A percentile compares a stretch with the other conserved stretches of the same genome.
phyloP scores from a whole-genome alignment of 2,329 filamentous ascomycete species.

The Verticillium dahliae region DNA sequence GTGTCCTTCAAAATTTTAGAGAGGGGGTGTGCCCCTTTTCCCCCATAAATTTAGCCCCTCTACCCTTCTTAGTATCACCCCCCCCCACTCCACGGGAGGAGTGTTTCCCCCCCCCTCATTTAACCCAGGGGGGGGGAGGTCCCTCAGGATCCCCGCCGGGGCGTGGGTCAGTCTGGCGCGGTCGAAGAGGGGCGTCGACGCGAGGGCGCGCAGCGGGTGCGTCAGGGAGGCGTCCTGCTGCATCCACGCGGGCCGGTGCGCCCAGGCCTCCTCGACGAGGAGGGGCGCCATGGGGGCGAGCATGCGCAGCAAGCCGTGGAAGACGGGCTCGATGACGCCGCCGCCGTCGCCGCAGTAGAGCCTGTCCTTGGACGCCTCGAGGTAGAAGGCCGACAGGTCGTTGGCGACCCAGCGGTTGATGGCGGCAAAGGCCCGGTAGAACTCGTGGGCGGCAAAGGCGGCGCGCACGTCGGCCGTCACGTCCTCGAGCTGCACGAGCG shows the following conservation, averaged over 20 bases:
- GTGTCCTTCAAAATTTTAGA: no score
- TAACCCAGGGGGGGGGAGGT: no score
- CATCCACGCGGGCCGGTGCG: constrained; percentile 63
- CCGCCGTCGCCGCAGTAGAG: constrained; percentile 75
- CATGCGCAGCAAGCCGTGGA: constrained; percentile 68
- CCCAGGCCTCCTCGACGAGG: constrained; percentile 85
- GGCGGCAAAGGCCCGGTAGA: constrained; percentile 66
- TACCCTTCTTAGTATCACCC: no score
- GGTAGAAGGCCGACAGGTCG: constrained; percentile 87
- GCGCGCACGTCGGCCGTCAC: constrained; percentile 58
- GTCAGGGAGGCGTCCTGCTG: constrained; percentile 30
- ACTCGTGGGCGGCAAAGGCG: constrained; percentile 68
- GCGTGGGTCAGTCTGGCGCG: constrained; percentile 28
- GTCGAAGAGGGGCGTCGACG: constrained; percentile 35
- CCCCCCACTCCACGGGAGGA: no score
- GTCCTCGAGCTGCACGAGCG: constrained; percentile 65
- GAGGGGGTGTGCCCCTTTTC: no score
- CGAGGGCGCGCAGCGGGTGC: constrained; percentile 40
- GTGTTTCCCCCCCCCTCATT: no score
- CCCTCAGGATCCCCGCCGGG: no score
- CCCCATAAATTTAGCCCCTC: no score
- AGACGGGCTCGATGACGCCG: constrained; percentile 59
- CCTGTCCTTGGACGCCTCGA: constrained; percentile 86
- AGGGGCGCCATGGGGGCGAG: constrained; percentile 75
- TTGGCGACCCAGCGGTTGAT: constrained; percentile 77